These are phyloP conservation scores for Nicotiana otophora DNA, from an alignment of 257 asterid species.

Conservation along the genomic window DNA sequence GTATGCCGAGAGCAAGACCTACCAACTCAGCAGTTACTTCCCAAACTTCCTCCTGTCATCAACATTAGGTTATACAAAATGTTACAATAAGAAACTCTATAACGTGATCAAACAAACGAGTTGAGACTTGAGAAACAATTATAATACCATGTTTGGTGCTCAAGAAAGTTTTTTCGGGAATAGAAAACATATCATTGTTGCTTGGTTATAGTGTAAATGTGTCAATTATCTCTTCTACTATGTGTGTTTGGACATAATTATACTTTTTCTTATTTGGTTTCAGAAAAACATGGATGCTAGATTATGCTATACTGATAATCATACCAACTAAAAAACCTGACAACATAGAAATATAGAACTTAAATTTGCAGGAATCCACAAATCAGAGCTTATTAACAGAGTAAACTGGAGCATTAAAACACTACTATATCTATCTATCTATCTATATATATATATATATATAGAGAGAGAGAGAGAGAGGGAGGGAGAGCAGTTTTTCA, in stretches of 20 bases:
- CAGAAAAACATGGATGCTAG: not conserved
- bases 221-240: not conserved
- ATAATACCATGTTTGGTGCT: not conserved
- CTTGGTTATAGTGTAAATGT: not conserved
- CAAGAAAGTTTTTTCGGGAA: conserved; percentile 8
- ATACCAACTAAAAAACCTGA: not conserved
- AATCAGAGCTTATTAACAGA: not conserved
- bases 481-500: no score
- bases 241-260: not conserved
- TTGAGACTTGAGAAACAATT: not conserved
- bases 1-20: conserved; percentile 86
- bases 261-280: not conserved
- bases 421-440: no score
- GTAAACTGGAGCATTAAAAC: no score
- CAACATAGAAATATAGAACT: not conserved
- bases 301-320: not conserved
- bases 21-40: conserved; percentile 94
- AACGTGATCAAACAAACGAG: not conserved
- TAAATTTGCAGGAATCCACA: not conserved
- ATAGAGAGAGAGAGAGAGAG: no score
- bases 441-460: no score
- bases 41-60: conserved; percentile 94
- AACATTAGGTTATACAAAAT: not conserved
- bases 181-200: not conserved
- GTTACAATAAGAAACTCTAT: not conserved